Evolutionary conservation across 108 stramenopile genomes (phyloP), one percentile per base, ranked within the genome.

Genomic region (Stephanodiscus minutulus): DNA sequence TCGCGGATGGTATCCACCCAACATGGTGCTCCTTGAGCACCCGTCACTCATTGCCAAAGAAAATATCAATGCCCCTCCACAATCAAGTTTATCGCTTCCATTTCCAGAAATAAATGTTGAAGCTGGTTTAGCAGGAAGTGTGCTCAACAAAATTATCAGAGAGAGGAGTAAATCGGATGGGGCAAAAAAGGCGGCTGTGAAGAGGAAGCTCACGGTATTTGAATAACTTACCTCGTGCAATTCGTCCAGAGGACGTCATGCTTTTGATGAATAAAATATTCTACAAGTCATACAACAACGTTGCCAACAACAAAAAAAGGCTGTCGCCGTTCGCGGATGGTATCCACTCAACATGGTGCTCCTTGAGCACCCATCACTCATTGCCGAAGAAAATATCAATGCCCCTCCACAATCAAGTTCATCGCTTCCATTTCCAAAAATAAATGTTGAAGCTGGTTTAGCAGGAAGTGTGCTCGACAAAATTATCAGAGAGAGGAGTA

Each of bases 311-410:
- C 21, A n/a, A n/a, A 25, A 25, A 25, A 57, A 57, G 2, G 68
- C 68, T 22, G 13, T 31, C 0, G 33, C 55, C 20, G 68, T 44
- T 41, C 37, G 56, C 44, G 68, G 68, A 9, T 68, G 56, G 68
- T 13, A 41, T 22, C 67, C 67, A 55, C 52, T 53, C 15, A 68
- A 56, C 67, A 33, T 33, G 15, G 20, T 44, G 39, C 37, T 68
- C 17, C 21, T 58, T 4, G 21, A 58, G 2, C 68, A 68, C 24
- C 68, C 68, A 7, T 29, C 27, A 27, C 68, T 68, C 56, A 20
- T 44, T 47, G 11, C 1, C 10, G 28, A 47, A 5, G 22, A 7
- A 17, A 43, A 41, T 44, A 33, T 35, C 18, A 61, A 61, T 37
- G 60, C 33, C 25, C 20, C 9, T 36, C 60, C 20, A 35, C 28